Evolutionary conservation across 495 filamentous ascomycete genomes (phyloP).

Genomic region (Rhypophila decipiens): DNA sequence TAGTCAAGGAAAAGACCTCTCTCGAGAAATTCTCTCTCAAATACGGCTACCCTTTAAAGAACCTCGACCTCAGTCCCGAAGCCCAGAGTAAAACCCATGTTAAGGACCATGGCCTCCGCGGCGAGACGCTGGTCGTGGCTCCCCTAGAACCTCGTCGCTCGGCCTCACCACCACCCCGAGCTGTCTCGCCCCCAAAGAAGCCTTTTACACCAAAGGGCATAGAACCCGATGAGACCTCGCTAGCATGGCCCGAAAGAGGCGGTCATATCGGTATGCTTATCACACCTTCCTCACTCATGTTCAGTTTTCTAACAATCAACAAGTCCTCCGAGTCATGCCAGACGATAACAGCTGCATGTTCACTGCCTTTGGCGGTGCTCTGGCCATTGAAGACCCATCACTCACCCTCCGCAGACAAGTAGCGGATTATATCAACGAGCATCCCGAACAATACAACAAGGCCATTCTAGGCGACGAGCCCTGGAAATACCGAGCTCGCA

Average conservation of each 20-base stretch:
- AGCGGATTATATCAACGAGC: slow-evolving; percentile 67
- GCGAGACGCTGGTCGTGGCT: slow-evolving; percentile 74
- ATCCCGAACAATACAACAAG: slow-evolving; percentile 64
- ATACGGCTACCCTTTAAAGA: slow-evolving; percentile 77
- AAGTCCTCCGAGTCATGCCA: slow-evolving; percentile 87
- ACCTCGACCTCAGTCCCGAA: slow-evolving; percentile 51
- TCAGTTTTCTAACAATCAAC: slow-evolving; percentile 5
- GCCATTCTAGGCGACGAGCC: slow-evolving; percentile 71
- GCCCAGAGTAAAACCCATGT: slow-evolving; percentile 12
- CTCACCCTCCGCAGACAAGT: slow-evolving; percentile 70
- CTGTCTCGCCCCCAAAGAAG: slow-evolving; percentile 8
- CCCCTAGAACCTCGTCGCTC: slow-evolving; percentile 15
- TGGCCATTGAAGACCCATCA: slow-evolving; percentile 37
- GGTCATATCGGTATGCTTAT: slow-evolving; percentile 21
- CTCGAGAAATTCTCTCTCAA: slow-evolving; percentile 63
- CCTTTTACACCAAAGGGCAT: slow-evolving; percentile 27
- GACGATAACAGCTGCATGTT: slow-evolving; percentile 97
- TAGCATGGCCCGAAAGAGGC: slow-evolving; percentile 25
- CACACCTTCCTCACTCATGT: neutral
- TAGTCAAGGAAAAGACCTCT: slow-evolving; percentile 30
- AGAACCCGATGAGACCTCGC: slow-evolving; percentile 28
- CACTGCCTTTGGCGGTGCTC: slow-evolving; percentile 73
- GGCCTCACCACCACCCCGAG: neutral
- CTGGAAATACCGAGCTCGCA: slow-evolving; percentile 77
- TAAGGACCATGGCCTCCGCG: slow-evolving; percentile 62